A percentile compares a stretch with the other conserved stretches of the same genome.
These are phyloP conservation scores for Candida incommunis DNA, from an alignment of 805 yeast species.

Conservation along the genomic window DNA sequence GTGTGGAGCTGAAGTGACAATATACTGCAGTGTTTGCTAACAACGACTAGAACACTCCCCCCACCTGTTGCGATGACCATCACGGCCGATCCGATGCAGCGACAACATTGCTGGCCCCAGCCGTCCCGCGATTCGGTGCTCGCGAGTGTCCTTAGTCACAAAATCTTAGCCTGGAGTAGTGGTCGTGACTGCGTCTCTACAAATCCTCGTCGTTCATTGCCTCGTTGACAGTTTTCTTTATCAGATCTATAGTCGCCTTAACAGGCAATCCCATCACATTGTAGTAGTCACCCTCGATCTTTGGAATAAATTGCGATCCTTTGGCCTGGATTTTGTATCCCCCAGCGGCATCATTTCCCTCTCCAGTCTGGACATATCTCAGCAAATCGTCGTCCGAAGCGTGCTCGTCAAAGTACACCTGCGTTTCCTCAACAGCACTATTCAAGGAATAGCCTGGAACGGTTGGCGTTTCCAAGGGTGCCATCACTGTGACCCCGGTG, in stretches of 20 bases:
- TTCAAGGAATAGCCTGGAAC: slow-evolving; percentile 27
- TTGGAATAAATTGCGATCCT: slow-evolving; percentile 40
- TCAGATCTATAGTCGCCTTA: slow-evolving; percentile 34
- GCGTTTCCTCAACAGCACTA: slow-evolving; percentile 29
- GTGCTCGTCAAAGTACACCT: slow-evolving; percentile 22
- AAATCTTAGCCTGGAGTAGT: too few relatives aligned
- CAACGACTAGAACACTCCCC: too few relatives aligned
- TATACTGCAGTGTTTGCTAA: too few relatives aligned
- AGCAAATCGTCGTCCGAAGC: slow-evolving; percentile 42
- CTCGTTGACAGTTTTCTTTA: slow-evolving; percentile 20
- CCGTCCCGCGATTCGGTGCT: background rate
- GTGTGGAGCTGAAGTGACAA: too few relatives aligned
- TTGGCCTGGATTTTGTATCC: slow-evolving; percentile 75
- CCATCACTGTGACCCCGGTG: slow-evolving; percentile 39
- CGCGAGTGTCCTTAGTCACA: background rate
- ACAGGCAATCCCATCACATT: slow-evolving; percentile 85
- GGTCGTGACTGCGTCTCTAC: too few relatives aligned
- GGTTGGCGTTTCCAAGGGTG: slow-evolving; percentile 27
- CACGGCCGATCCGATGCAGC: too few relatives aligned
- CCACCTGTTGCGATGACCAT: too few relatives aligned
- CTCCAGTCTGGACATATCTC: slow-evolving; percentile 52
- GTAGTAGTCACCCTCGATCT: slow-evolving; percentile 65
- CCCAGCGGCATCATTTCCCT: slow-evolving; percentile 78
- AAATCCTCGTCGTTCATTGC: slow-evolving; percentile 14
- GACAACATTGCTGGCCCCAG: background rate